Evolutionary conservation across 441 rosid species (phyloP).

Genomic region (Adansonia grandidieri): DNA sequence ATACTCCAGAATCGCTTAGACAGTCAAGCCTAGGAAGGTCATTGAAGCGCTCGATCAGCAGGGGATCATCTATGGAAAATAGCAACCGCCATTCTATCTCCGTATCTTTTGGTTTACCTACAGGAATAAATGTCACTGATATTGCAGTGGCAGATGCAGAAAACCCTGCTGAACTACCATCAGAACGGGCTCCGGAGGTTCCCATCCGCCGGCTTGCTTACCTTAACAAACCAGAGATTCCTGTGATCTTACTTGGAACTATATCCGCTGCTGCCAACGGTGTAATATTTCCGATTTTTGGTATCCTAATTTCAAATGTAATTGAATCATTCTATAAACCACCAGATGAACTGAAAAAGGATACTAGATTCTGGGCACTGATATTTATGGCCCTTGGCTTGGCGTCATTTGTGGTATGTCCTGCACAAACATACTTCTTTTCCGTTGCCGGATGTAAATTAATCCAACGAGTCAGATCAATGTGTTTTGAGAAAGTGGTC

Average conservation of each 20-base stretch:
- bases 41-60: constrained; percentile 36
- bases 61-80: constrained; percentile 36
- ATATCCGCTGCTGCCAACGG: constrained; percentile 45
- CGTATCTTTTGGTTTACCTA: constrained; percentile 33
- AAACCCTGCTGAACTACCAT: background rate
- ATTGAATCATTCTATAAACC: constrained; percentile 63
- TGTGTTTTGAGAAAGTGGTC: constrained; percentile 84
- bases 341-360: constrained; percentile 51
- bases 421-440: constrained; percentile 59
- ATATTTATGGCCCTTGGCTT: constrained; percentile 55
- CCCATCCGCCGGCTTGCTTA: constrained; percentile 44
- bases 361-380: constrained; percentile 66
- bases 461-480: constrained; percentile 58
- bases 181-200: constrained; percentile 30
- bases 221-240: constrained; percentile 52
- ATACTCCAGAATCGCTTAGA: constrained; percentile 28
- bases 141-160: background rate
- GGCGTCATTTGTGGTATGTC: constrained; percentile 49
- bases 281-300: constrained; percentile 47
- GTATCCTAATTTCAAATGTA: constrained; percentile 51
- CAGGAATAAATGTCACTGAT: constrained; percentile 28
- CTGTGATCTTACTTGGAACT: constrained; percentile 46
- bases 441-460: constrained; percentile 65
- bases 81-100: constrained; percentile 39
- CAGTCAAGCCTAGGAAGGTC: constrained; percentile 34